Base-by-base conservation (phyloP, 2,329 filamentous ascomycete genomes). In the Aspergillus sojae region DNA sequence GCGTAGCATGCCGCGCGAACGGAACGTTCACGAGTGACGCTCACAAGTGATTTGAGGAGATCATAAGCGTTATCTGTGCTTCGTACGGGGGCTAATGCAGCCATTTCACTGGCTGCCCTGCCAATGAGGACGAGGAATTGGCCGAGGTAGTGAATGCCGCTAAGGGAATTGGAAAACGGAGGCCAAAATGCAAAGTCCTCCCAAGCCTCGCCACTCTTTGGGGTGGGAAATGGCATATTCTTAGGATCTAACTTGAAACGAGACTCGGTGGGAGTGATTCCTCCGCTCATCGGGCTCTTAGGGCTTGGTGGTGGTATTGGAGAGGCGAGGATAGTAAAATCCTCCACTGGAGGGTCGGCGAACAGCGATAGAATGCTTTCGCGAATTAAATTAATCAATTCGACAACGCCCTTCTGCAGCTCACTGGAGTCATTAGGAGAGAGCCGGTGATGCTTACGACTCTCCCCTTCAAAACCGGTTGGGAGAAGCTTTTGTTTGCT, bases 181-280 rank as follows among this genome's bases (percentile, higher is more conserved):
- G 94, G 94, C 94, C 94, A 98, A 78, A 98, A 99, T 0, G 94
- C 94, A 77, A 95, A 88, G 80, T 94, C 91, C 74, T 98, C 95
- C 93, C 93, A 98, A 0, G 89, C 82, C 70, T 97, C 93, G 6
- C 94, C 94, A 52, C 86, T 87, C 69, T 85, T 91, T 0, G 93
- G 92, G 0, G 91, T 92, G 1, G 90, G 89, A 12, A 89, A 88
- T 1, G 93, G 94, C 2, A 92, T 82, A 66, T 91, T 93, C 72
- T 86, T 90, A 0, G 88, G 84, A 72, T 97, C 93, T 64, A 97
- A 88, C 61, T 89, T 91, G 78, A 96, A 94, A 1, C 91, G 87
- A 53, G 90, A 89, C 69, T 92, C 91, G 60, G 81, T 80, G 11
- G 88, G 86, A 1, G 86, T 85, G 4, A 86, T 84, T 2, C 75